These are phyloP conservation scores for Suhomyces maxii DNA, from an alignment of 1,139 yeast species.

Conservation along the genomic window DNA sequence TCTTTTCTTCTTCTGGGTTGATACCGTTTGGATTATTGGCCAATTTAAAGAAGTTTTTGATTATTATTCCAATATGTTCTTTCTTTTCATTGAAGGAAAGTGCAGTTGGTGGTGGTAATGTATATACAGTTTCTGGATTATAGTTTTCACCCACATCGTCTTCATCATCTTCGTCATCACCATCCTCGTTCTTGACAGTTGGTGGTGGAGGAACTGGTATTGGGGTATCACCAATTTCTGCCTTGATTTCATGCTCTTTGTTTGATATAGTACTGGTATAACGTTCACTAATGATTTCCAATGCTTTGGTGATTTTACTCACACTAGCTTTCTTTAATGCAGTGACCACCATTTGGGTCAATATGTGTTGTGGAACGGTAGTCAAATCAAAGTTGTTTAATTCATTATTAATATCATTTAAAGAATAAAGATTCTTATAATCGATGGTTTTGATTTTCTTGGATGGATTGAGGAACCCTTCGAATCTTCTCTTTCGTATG, in stretches of 20 bases:
- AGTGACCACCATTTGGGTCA: constrained; percentile 63
- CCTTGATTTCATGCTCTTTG: neutral
- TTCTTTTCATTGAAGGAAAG: constrained; percentile 51
- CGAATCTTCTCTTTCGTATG: constrained; percentile 42
- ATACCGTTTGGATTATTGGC: constrained; percentile 26
- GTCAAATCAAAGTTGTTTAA: constrained; percentile 69
- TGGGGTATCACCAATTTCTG: neutral
- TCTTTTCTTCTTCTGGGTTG: constrained; percentile 18
- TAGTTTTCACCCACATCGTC: constrained; percentile 37
- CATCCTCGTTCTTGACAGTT: constrained; percentile 11
- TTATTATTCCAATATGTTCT: constrained; percentile 52
- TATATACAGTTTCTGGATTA: constrained; percentile 47
- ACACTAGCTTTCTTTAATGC: constrained; percentile 59
- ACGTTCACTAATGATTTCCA: constrained; percentile 67
- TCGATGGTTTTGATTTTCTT: constrained; percentile 33
- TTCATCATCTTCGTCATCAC: constrained; percentile 38
- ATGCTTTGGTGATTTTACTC: constrained; percentile 60
- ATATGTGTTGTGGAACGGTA: constrained; percentile 61
- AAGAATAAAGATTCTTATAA: constrained; percentile 51
- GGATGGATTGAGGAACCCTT: constrained; percentile 27
- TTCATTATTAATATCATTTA: constrained; percentile 63
- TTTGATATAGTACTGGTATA: constrained; percentile 31
- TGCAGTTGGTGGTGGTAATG: constrained; percentile 58
- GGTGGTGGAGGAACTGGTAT: neutral
- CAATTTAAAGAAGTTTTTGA: constrained; percentile 54